These are phyloP conservation scores for Forsythia suspensa DNA, from an alignment of 257 asterid species.

Conservation along the genomic window DNA sequence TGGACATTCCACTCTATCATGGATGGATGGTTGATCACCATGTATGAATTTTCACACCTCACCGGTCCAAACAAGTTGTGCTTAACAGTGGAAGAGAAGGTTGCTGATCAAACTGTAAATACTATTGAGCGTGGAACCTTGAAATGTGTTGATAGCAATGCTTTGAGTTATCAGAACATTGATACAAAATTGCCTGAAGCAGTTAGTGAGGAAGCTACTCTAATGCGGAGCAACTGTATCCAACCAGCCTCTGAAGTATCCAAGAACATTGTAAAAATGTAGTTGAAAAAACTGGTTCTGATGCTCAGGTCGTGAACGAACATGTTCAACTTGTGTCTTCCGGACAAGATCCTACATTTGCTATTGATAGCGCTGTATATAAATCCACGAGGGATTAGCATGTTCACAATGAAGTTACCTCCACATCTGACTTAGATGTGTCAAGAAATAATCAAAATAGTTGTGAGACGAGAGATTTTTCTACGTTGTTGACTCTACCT, in stretches of 20 bases:
- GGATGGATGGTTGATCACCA: conserved; percentile 99
- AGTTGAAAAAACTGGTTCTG: conserved; percentile 25
- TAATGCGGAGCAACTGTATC: conserved; percentile 27
- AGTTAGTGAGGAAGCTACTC: conserved; percentile 31
- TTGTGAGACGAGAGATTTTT: conserved; percentile 31
- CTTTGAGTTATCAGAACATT: conserved; percentile 23
- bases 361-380: conserved; percentile 32
- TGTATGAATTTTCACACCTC: conserved; percentile 44
- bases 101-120: conserved; percentile 26
- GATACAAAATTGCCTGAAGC: conserved; percentile 36
- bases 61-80: conserved; percentile 3
- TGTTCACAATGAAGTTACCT: conserved; percentile 28
- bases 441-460: conserved; percentile 32
- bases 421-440: conserved; percentile 34
- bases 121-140: conserved; percentile 26
- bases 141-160: conserved; percentile 23
- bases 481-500: too few relatives aligned
- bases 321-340: conserved; percentile 27
- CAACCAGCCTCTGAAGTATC: conserved; percentile 36
- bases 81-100: conserved; percentile 20
- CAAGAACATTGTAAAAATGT: conserved; percentile 11
- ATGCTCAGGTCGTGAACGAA: conserved; percentile 29
- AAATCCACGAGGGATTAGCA: conserved; percentile 28
- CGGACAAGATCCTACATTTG: conserved; percentile 30
- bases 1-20: conserved; percentile 96